Evolutionary conservation across 176 grass and related monocot genomes (phyloP), one percentile per base, ranked within the genome.

Genomic region (Saccharum officinarum): DNA sequence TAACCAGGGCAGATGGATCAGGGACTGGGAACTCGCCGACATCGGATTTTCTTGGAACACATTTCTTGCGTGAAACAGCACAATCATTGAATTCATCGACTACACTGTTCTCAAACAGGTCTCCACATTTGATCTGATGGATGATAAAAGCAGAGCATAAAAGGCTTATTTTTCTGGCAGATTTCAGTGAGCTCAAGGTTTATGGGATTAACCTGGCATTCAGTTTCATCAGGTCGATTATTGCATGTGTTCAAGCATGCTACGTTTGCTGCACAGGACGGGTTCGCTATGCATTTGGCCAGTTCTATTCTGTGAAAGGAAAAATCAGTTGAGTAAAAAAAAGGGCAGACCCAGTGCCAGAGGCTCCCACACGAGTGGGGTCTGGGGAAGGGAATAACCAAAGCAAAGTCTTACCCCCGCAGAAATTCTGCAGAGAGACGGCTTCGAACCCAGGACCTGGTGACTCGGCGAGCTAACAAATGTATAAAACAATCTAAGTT

Each of bases 71-170:
- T 4, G 97, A 96, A 41, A 99, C 93, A 10, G 97, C 97, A 73
- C 97, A 99, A 67, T 99, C 93, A n/a, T 99, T 99, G 86, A 99
- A 99, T 55, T 92, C 70, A 59, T 94, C 97, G 10, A 99, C 97
- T 20, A 96, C 97, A 8, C 73, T 91, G 89, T 98, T 98, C 81
- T 89, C 91, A 30, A 98, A 98, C 46, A 98, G 89, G 80, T 98
- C 97, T 7, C 92, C 97, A 15, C 97, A 99, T 85, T 99, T 99
- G 76, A 99, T 99, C 97, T 99, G 64, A 16, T 14, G 8, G 75
- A 70, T 25, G 57, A 26, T 4, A 42, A 82, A 82, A 37, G 40
- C 36, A 59, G 80, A 11, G 38, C 45, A 84, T 39, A 54, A n/a
- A 20, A 34, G 28, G 49, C 66, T 76, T 80, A 75, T 17, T 31